Conservation (phyloP, 2,329 filamentous ascomycete genomes). For the Apiospora phragmitis region DNA sequence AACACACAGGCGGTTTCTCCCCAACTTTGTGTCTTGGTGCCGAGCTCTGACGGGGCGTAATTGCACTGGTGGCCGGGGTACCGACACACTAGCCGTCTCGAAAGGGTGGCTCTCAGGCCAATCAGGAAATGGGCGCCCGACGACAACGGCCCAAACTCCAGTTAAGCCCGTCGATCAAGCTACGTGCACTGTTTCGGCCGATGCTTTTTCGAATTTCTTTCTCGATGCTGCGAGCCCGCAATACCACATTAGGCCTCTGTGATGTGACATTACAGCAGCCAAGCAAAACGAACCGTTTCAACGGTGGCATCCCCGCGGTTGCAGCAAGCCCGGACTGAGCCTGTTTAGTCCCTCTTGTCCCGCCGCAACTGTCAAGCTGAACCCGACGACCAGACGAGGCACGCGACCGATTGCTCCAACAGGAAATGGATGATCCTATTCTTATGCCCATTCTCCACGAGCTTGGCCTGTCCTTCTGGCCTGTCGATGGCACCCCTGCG, state of each 20-base stretch:
- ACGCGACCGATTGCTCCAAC: neutral
- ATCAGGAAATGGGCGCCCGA: neutral
- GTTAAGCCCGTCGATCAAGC: neutral
- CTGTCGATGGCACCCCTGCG: neutral
- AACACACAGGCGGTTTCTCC: neutral
- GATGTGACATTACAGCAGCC: neutral
- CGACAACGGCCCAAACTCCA: neutral
- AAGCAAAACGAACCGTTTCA: neutral
- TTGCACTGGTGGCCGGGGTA: neutral
- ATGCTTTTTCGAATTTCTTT: neutral
- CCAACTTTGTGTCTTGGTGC: neutral
- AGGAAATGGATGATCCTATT: neutral
- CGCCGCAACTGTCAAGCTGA: neutral
- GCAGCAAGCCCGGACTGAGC: neutral
- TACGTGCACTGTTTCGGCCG: neutral
- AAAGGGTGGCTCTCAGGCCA: neutral
- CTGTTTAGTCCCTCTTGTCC: neutral
- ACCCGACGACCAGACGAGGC: neutral
- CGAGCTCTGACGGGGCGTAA: neutral
- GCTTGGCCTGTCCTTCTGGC: neutral
- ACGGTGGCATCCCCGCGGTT: neutral
- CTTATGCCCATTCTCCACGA: neutral
- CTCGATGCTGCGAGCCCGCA: neutral
- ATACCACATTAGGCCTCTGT: no score
- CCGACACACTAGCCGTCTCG: slow-evolving; percentile 1